phyloP scores from a whole-genome alignment of 192 early-diverging fungal genomes.

The Coemansia asiatica region DNA sequence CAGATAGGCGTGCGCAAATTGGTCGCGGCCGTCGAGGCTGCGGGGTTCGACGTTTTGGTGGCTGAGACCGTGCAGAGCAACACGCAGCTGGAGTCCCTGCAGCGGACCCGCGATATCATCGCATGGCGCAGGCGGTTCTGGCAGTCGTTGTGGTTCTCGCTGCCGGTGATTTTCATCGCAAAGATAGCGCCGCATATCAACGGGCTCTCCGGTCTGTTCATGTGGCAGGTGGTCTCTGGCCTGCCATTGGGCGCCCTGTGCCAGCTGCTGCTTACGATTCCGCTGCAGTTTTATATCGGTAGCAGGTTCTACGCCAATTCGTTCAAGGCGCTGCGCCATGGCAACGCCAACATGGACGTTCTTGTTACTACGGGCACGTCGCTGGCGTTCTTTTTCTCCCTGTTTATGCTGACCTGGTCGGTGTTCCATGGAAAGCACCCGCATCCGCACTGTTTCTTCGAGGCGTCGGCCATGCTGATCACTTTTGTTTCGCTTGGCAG shows the following conservation, averaged over 20 bases:
- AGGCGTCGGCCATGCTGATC: slow-evolving; percentile 89
- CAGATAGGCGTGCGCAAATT: slow-evolving; percentile 74
- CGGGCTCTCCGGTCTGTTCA: slow-evolving; percentile 15
- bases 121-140: slow-evolving; percentile 75
- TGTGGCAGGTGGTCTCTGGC: slow-evolving; percentile 60
- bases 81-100: slow-evolving; percentile 82
- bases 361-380: slow-evolving; percentile 84
- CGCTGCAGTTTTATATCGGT: slow-evolving; percentile 91
- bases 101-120: slow-evolving; percentile 80
- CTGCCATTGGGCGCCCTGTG: slow-evolving; percentile 66
- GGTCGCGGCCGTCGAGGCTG: slow-evolving; percentile 73
- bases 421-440: slow-evolving; percentile 57
- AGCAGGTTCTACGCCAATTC: slow-evolving; percentile 74
- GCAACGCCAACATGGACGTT: slow-evolving; percentile 94
- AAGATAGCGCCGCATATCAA: slow-evolving; percentile 50
- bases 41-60: slow-evolving; percentile 79
- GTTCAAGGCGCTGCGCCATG: slow-evolving; percentile 76
- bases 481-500: slow-evolving; percentile 91
- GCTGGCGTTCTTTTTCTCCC: slow-evolving; percentile 80
- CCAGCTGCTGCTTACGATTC: slow-evolving; percentile 77
- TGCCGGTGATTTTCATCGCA: slow-evolving; percentile 78
- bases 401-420: slow-evolving; percentile 70
- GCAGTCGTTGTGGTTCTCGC: slow-evolving; percentile 66
- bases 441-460: slow-evolving; percentile 85
- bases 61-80: slow-evolving; percentile 64